Evolutionary conservation across 2,329 filamentous ascomycete species (phyloP).

Genomic region (Diaporthe velutina): DNA sequence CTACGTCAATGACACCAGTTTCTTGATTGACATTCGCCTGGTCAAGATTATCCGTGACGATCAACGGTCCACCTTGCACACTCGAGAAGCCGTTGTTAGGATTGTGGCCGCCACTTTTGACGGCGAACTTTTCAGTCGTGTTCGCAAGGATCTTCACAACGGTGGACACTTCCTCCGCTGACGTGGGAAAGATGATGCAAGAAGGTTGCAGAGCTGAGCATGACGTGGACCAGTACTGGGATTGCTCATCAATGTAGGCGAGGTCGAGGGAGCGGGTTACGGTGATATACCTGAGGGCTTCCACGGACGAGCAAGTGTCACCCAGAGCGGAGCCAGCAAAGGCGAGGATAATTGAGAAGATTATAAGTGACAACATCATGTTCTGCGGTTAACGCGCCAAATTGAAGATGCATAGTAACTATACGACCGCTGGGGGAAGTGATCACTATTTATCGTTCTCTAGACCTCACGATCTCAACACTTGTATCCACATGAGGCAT

Average conservation of each 20-base stretch:
- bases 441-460: background rate
- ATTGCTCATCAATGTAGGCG: constrained; percentile 15
- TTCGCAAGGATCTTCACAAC: constrained; percentile 7
- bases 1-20: constrained; percentile 12
- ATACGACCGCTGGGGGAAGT: background rate
- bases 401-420: background rate
- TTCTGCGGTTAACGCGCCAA: background rate
- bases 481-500: background rate
- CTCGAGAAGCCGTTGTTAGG: constrained; percentile 23
- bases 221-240: constrained; percentile 23
- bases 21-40: constrained; percentile 12
- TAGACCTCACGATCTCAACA: background rate
- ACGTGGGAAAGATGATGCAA: constrained; percentile 19
- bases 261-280: constrained; percentile 3
- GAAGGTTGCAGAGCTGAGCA: constrained; percentile 12
- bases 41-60: constrained; percentile 23
- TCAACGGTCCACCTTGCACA: constrained; percentile 17
- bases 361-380: background rate
- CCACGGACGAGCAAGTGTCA: constrained; percentile 2
- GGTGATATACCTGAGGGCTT: background rate
- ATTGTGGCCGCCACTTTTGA: constrained; percentile 31
- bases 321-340: background rate
- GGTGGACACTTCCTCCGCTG: background rate
- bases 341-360: background rate
- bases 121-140: background rate